phyloP scores from a whole-genome alignment of 176 grass and related monocot species.

The Poa annua region DNA sequence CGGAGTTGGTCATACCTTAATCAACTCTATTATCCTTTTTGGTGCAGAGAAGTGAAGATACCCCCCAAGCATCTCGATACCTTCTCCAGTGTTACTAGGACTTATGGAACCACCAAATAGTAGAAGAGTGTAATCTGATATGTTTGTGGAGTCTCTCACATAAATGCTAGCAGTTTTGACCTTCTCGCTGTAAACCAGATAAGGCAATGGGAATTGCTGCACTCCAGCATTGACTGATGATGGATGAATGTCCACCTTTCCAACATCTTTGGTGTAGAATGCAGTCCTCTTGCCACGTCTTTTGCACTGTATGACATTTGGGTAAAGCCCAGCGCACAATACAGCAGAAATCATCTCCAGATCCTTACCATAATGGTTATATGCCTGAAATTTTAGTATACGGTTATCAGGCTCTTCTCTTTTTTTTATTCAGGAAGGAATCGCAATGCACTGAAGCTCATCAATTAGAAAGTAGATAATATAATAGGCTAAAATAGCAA shows the following conservation, averaged over 20 bases:
- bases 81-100: constrained; percentile 73
- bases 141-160: constrained; percentile 93
- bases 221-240: constrained; percentile 87
- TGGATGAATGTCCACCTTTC: constrained; percentile 93
- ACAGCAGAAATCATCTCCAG: constrained; percentile 91
- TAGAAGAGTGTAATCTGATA: constrained; percentile 92
- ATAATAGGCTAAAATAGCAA: neutral
- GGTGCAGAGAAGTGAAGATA: constrained; percentile 94
- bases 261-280: constrained; percentile 92
- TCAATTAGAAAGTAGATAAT: neutral
- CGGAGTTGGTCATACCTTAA: constrained; percentile 61
- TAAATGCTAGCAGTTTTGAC: constrained; percentile 87
- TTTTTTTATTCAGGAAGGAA: constrained; percentile 6
- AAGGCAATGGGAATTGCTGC: constrained; percentile 79
- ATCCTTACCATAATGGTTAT: constrained; percentile 79
- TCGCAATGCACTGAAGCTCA: neutral
- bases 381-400: constrained; percentile 61
- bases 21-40: constrained; percentile 74
- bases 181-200: constrained; percentile 95
- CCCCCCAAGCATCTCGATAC: constrained; percentile 89
- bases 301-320: constrained; percentile 95
- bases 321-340: constrained; percentile 90
- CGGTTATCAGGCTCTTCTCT: too few species aligned
- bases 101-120: constrained; percentile 79
- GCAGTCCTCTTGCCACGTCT: constrained; percentile 78